Conservation (phyloP, 345 rosid genomes). For the Erucastrum elatum region DNA sequence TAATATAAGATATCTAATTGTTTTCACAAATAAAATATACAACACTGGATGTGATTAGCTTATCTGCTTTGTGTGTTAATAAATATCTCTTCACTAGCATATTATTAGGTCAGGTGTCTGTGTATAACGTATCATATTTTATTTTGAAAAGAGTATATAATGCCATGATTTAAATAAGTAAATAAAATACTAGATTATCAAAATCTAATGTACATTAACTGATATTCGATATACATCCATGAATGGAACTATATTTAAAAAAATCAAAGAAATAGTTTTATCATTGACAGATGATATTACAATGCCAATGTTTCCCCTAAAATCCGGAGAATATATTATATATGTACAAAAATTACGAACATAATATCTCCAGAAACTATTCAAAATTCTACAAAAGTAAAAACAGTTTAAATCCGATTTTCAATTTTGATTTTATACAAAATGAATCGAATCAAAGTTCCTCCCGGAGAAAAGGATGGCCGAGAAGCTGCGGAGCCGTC, state of each 20-base stretch:
- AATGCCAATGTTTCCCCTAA: neutral
- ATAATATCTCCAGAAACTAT: neutral
- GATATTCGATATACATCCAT: neutral
- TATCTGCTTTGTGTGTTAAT: too few species aligned
- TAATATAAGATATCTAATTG: neutral
- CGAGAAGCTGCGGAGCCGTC: constrained; percentile 60
- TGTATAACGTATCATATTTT: neutral
- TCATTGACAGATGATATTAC: neutral
- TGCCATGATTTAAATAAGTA: neutral
- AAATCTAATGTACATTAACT: neutral
- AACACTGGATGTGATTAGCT: too few species aligned
- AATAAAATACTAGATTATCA: neutral
- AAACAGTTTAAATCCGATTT: neutral
- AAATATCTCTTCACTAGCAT: neutral
- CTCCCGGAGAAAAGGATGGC: constrained; percentile 51
- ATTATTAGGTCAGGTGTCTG: neutral
- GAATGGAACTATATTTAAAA: neutral
- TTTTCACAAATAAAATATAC: neutral
- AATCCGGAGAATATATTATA: neutral
- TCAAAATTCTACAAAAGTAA: neutral
- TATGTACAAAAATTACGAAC: neutral
- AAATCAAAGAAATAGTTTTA: neutral
- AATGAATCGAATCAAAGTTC: neutral
- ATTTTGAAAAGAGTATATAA: neutral
- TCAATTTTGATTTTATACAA: neutral